A percentile compares a stretch with the other conserved stretches of the same genome.
Conservation (phyloP, 2,329 filamentous ascomycete genomes). For the Trichoderma sp. region DNA sequence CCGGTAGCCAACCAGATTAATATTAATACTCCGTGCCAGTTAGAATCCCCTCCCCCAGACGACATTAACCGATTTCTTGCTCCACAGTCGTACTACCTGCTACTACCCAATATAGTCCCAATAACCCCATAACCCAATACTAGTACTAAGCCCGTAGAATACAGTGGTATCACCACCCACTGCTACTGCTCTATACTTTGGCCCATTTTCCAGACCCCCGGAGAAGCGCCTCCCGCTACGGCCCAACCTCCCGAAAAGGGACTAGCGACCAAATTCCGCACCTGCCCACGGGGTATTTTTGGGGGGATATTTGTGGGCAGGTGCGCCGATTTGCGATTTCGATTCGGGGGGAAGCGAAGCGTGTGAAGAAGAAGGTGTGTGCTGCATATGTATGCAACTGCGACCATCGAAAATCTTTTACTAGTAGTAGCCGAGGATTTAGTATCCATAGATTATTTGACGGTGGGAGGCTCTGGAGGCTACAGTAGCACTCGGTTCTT, state of each 20-base stretch:
- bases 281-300: background rate
- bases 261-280: background rate
- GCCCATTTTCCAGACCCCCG: background rate
- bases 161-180: background rate
- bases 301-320: background rate
- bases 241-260: background rate
- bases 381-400: background rate
- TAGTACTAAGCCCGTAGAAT: too few relatives aligned
- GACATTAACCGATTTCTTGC: background rate
- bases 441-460: too few relatives aligned
- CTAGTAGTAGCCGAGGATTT: too few relatives aligned
- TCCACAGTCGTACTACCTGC: background rate
- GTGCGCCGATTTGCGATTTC: background rate
- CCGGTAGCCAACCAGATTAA: background rate
- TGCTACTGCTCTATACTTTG: background rate
- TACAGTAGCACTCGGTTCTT: background rate
- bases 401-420: background rate
- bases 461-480: too few relatives aligned
- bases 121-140: too few relatives aligned
- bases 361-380: background rate
- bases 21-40: slow-evolving; percentile 10
- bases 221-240: slow-evolving; percentile 1
- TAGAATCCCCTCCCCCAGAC: background rate
- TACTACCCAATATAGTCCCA: background rate
- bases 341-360: background rate